Percentiles rank a stretch among this genome's conserved stretches.
phyloP scores from a whole-genome alignment of 345 rosid species.

The Firmiana major region DNA sequence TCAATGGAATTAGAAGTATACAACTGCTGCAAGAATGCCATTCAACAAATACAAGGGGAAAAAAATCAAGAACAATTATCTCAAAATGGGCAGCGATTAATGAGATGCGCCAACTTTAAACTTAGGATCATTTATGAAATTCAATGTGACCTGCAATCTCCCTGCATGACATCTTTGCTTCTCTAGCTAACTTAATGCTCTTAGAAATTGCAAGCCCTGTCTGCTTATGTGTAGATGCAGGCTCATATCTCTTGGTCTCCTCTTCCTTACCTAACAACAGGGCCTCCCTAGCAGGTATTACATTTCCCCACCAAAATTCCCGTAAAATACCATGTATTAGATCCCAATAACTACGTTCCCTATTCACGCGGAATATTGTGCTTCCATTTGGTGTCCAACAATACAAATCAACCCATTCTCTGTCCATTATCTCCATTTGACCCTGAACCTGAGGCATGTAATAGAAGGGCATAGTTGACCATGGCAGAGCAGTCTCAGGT shows the following conservation, averaged over 20 bases:
- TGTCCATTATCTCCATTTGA: constrained; percentile 87
- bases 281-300: constrained; percentile 77
- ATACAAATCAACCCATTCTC: constrained; percentile 87
- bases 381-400: constrained; percentile 94
- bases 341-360: constrained; percentile 70
- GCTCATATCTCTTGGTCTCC: constrained; percentile 50
- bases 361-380: constrained; percentile 60
- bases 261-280: constrained; percentile 48
- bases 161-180: constrained; percentile 60
- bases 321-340: constrained; percentile 56
- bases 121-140: constrained; percentile 45
- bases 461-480: constrained; percentile 80
- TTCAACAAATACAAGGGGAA: neutral
- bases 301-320: constrained; percentile 94
- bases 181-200: constrained; percentile 64
- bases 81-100: neutral
- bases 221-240: constrained; percentile 58
- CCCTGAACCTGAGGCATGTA: constrained; percentile 98
- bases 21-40: neutral
- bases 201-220: constrained; percentile 62
- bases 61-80: neutral
- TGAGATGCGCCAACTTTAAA: neutral
- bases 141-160: constrained; percentile 86
- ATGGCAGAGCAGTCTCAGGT: constrained; percentile 70
- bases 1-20: neutral